Percentiles rank a stretch among this genome's conserved stretches.
phyloP scores from a whole-genome alignment of 208 protist genomes.

The Trichomonas tenax region DNA sequence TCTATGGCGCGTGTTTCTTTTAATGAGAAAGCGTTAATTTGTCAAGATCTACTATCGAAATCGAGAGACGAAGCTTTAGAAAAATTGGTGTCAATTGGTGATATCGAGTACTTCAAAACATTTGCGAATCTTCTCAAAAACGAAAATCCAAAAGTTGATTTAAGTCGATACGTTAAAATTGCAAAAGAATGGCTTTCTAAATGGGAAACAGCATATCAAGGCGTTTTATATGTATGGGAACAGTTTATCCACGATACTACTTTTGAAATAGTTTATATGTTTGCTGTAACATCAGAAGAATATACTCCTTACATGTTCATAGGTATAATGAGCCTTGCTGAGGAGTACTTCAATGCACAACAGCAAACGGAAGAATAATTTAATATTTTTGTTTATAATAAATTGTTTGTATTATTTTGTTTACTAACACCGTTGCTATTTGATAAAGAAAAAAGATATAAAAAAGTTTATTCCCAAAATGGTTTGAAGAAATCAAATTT shows the following conservation, averaged over 20 bases:
- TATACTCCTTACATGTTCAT: background rate
- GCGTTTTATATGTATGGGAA: background rate
- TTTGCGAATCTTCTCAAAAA: background rate
- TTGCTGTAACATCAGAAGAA: background rate
- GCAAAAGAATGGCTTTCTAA: background rate
- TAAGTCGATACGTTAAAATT: background rate
- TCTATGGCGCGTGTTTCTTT: background rate
- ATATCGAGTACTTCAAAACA: background rate
- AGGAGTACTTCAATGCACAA: background rate
- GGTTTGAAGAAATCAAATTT: background rate
- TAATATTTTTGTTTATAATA: too few species aligned
- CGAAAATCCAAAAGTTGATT: background rate
- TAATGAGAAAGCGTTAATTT: background rate
- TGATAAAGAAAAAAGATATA: too few species aligned
- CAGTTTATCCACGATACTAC: background rate
- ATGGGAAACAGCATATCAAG: background rate
- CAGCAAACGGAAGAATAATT: background rate
- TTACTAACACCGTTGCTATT: too few species aligned
- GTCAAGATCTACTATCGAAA: background rate
- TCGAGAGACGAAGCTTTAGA: background rate
- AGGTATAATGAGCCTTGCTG: background rate
- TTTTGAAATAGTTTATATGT: background rate
- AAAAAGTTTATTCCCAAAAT: background rate
- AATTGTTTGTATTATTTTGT: background rate
- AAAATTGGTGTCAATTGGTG: background rate